Evolutionary conservation across 2,329 filamentous ascomycete species (phyloP).

Genomic region (Botrytis sinoallii): DNA sequence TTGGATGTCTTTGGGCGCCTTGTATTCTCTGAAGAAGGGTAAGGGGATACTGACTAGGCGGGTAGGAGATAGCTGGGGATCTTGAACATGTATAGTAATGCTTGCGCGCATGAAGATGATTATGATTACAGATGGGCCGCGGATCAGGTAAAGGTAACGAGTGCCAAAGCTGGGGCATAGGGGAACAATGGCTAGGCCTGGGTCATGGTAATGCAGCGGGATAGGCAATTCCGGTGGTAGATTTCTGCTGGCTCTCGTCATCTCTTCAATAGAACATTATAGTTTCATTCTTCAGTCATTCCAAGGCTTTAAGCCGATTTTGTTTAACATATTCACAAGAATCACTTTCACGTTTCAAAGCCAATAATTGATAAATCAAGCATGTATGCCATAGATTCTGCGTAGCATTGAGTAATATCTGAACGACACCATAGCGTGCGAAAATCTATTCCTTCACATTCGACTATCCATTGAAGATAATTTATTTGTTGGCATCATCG

Average conservation of each 20-base stretch:
- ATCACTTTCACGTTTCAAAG: neutral
- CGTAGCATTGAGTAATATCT: constrained; percentile 26
- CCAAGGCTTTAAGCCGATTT: neutral
- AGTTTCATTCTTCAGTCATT: neutral
- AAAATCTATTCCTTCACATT: constrained; percentile 22
- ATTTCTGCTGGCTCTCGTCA: neutral
- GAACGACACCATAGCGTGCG: constrained; percentile 14
- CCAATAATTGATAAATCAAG: neutral
- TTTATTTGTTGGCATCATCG: constrained; percentile 53
- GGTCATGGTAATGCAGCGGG: neutral
- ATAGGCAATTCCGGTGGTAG: too few species aligned
- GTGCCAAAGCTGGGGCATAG: neutral
- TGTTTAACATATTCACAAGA: neutral
- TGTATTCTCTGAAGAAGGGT: neutral
- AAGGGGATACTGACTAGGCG: neutral
- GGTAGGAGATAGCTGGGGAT: neutral
- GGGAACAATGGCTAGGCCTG: neutral
- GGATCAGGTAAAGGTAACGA: neutral
- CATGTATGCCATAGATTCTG: constrained; percentile 14
- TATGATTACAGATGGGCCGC: too few species aligned
- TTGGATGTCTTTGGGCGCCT: too few species aligned
- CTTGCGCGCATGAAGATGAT: too few species aligned
- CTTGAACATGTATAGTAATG: neutral
- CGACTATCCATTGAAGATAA: constrained; percentile 47
- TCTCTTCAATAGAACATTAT: neutral